phyloP scores from a whole-genome alignment of 495 filamentous ascomycete genomes.

The Evansstolkia leycettana region DNA sequence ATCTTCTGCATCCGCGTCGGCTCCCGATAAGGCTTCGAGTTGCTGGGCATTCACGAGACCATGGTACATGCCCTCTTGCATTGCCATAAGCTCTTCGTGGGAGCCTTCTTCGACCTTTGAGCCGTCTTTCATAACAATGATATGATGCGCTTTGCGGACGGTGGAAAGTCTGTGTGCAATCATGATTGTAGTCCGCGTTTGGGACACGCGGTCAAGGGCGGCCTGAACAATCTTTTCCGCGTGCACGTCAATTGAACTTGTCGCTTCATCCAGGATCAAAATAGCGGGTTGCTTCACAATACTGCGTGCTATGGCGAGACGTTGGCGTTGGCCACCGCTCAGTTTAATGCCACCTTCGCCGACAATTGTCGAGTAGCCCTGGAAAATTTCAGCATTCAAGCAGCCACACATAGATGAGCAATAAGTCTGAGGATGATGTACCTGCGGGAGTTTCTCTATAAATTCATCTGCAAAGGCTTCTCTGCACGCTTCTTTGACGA shows the following conservation, averaged over 20 bases:
- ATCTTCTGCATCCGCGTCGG: conserved; percentile 19
- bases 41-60: conserved; percentile 24
- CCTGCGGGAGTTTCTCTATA: conserved; percentile 18
- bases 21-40: conserved; percentile 7
- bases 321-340: conserved; percentile 41
- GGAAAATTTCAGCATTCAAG: conserved; percentile 21
- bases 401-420: background rate
- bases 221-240: conserved; percentile 37
- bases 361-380: conserved; percentile 24
- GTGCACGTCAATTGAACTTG: conserved; percentile 36
- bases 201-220: conserved; percentile 27
- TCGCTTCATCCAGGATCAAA: conserved; percentile 49
- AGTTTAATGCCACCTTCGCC: conserved; percentile 25
- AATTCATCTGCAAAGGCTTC: conserved; percentile 21
- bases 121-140: conserved; percentile 40
- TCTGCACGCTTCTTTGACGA: conserved; percentile 14
- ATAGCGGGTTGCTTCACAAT: conserved; percentile 77
- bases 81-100: conserved; percentile 28
- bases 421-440: conserved; percentile 3
- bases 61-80: conserved; percentile 30
- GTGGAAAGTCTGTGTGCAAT: conserved; percentile 50
- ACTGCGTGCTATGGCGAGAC: conserved; percentile 59
- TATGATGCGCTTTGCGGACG: conserved; percentile 37
- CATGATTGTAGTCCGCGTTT: conserved; percentile 26
- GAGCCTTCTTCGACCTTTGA: conserved; percentile 35